Evolutionary conservation across 2,329 filamentous ascomycete genomes (phyloP).

Genomic region (Leptographium galeiforme): DNA sequence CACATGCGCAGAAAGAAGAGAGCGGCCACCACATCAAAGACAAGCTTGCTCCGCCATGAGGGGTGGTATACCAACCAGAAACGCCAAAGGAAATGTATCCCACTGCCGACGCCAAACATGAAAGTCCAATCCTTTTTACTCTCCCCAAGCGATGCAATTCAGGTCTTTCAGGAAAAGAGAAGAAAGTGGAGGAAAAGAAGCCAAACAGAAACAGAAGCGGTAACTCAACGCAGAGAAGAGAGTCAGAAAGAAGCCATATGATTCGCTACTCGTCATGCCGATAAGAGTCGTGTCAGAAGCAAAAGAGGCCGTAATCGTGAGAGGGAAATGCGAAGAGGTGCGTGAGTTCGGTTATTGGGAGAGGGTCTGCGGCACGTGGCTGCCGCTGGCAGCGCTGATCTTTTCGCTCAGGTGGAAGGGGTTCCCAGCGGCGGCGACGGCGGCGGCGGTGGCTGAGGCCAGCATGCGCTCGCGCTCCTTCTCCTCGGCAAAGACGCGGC

Average conservation of each 20-base stretch:
- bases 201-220: neutral
- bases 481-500: constrained; percentile 84
- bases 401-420: constrained; percentile 5
- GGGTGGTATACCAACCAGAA: neutral
- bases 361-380: neutral
- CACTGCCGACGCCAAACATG: neutral
- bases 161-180: neutral
- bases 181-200: neutral
- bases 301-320: neutral
- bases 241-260: neutral
- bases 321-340: neutral
- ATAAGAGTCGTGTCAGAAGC: neutral
- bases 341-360: neutral
- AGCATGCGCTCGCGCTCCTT: constrained; percentile 42
- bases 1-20: neutral
- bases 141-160: neutral
- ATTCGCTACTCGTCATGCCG: neutral
- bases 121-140: neutral
- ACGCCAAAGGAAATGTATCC: neutral
- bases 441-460: constrained; percentile 9
- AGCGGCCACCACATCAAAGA: neutral
- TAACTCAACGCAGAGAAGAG: too few relatives aligned
- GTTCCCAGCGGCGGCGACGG: constrained; percentile 10
- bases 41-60: neutral
- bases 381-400: neutral